Evolutionary conservation across 805 yeast species (phyloP).

Genomic region (Suhomyces kilbournensis): DNA sequence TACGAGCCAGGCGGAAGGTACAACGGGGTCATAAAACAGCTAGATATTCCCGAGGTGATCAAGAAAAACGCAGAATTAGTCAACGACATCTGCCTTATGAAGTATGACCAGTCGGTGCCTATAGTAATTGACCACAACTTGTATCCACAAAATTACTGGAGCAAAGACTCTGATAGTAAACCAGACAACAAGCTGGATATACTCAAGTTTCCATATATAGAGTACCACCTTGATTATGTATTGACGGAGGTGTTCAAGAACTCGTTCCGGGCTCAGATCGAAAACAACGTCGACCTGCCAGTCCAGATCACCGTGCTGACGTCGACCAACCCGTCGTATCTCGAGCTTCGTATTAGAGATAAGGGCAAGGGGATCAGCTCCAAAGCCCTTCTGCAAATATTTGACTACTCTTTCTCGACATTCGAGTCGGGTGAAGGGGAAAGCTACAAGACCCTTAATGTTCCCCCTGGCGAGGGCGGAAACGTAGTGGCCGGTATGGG

Average conservation of each 20-base stretch:
- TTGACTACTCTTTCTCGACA: slow-evolving; percentile 84
- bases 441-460: slow-evolving; percentile 58
- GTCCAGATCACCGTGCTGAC: slow-evolving; percentile 39
- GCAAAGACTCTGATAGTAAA: slow-evolving; percentile 17
- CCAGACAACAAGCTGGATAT: slow-evolving; percentile 42
- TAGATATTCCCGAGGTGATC: slow-evolving; percentile 64
- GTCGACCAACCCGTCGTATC: slow-evolving; percentile 33
- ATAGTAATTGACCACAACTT: slow-evolving; percentile 49
- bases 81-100: slow-evolving; percentile 76
- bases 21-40: slow-evolving; percentile 57
- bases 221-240: slow-evolving; percentile 84
- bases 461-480: slow-evolving; percentile 70
- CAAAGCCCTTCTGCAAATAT: slow-evolving; percentile 60
- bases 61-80: slow-evolving; percentile 68
- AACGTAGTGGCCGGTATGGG: slow-evolving; percentile 91
- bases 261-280: slow-evolving; percentile 84
- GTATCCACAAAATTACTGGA: slow-evolving; percentile 27
- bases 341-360: slow-evolving; percentile 79
- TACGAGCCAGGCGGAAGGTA: slow-evolving; percentile 56
- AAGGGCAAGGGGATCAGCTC: slow-evolving; percentile 87
- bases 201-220: slow-evolving; percentile 68
- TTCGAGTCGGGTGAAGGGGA: slow-evolving; percentile 61
- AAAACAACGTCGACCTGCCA: slow-evolving; percentile 45
- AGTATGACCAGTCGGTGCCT: slow-evolving; percentile 73
- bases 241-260: slow-evolving; percentile 85